Evolutionary conservation across 2,329 filamentous ascomycete species (phyloP), one percentile per base, ranked within the genome.

Genomic region (Hortaea sp.): DNA sequence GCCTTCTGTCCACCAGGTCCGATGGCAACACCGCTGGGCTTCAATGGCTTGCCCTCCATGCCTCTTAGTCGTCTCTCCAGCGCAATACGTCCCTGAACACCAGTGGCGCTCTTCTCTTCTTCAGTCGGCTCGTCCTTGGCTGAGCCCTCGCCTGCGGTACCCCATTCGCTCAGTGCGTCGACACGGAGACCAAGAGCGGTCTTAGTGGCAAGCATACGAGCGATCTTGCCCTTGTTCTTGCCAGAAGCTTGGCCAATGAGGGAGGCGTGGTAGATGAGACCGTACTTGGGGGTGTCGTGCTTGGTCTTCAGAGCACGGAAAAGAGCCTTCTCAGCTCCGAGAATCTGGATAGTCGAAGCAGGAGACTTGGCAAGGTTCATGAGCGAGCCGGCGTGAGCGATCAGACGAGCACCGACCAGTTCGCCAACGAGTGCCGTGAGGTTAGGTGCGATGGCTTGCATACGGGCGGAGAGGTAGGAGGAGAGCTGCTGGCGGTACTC

Each of bases 201-300:
- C 76, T 97, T 97, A 57, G 90, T 85, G 42, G 92, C 85, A 51
- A 98, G 78, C 75, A 95, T 88, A 77, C 92, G 87, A 38, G 92
- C 92, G 63, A 98, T 95, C 77, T 98, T 98, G 60, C 92, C 92
- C 82, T 98, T 98, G 76, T 97, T 97, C 75, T 88, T 90, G 61
- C 92, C 92, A 13, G 87, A 94, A 29, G 92, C 92, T 72, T 98
- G 92, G 39, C 92, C 94, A 55, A 98, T 94, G 40, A 98, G 79
- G 29, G 87, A 92, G 42, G 86, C 85, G 69, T 94, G 85, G 72
- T 92, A 94, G 66, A 94, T 87, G 54, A 94, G 77, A 77, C 92
- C 92, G 62, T 97, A 98, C 71, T 97, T 98, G 64, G 92, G 92
- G 35, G 92, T 98, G 64, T 95, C 88, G 69, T 97, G 90, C 78